A percentile compares a stretch with the other conserved stretches of the same genome.
Evolutionary conservation across 305 asterid genomes (phyloP).

Genomic region (Striga hermonthica): DNA sequence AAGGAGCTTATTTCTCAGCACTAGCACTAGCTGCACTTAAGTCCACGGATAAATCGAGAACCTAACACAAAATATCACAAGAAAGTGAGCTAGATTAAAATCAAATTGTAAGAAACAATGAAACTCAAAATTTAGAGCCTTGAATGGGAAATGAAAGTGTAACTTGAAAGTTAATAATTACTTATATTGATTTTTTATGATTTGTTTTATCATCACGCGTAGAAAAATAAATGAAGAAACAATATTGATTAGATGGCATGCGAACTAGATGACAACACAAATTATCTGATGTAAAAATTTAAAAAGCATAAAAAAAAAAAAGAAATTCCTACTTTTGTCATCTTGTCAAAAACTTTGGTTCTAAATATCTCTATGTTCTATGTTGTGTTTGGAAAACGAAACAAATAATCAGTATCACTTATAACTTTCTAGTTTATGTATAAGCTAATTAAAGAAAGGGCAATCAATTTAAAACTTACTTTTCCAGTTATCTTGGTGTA

Average conservation of each 20-base stretch:
- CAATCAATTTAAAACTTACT: slow-evolving; percentile 36
- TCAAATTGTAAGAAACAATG: background rate
- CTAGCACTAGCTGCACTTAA: slow-evolving; percentile 89
- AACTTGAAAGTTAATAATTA: background rate
- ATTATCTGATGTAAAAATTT: too few species aligned
- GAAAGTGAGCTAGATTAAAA: background rate
- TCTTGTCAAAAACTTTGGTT: too few species aligned
- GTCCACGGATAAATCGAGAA: slow-evolving; percentile 83
- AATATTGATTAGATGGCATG: too few species aligned
- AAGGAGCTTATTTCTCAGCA: slow-evolving; percentile 51
- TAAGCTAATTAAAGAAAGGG: background rate
- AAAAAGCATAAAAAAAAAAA: too few species aligned
- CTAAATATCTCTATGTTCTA: too few species aligned
- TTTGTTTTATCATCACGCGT: background rate
- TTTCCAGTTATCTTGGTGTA: slow-evolving; percentile 91
- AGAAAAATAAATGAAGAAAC: too few species aligned
- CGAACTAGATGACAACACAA: too few species aligned
- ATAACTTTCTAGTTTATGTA: background rate
- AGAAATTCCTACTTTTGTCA: too few species aligned
- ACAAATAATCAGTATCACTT: background rate
- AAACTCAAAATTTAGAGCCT: background rate
- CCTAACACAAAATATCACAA: slow-evolving; percentile 39
- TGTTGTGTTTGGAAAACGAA: background rate
- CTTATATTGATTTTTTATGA: background rate
- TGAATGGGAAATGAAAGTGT: background rate